phyloP scores from a whole-genome alignment of 352 stramenopile species.

The Phytophthora fragariae region DNA sequence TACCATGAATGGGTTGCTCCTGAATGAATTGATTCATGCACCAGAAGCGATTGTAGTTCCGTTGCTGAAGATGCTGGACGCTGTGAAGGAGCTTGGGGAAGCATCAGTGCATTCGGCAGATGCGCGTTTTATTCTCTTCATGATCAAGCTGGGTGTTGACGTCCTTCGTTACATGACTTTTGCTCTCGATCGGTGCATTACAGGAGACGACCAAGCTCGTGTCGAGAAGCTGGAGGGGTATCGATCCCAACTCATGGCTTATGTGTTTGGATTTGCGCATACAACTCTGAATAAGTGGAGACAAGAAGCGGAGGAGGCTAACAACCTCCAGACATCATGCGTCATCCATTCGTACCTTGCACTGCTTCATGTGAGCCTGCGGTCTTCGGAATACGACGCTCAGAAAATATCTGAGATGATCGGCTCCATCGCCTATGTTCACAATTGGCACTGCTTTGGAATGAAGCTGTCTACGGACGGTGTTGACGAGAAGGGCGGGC shows the following conservation, averaged over 20 bases:
- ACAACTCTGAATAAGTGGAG: conserved; percentile 83
- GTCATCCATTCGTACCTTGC: conserved; percentile 88
- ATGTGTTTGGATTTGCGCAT: conserved; percentile 76
- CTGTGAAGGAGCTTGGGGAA: conserved; percentile 82
- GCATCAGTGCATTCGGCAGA: conserved; percentile 85
- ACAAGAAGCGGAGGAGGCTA: conserved; percentile 67
- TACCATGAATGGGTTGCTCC: conserved; percentile 96
- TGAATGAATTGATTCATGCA: conserved; percentile 98
- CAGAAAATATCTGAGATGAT: conserved; percentile 77
- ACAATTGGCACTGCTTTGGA: conserved; percentile 93
- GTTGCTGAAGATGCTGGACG: conserved; percentile 84
- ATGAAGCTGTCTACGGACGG: conserved; percentile 79
- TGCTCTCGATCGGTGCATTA: conserved; percentile 59
- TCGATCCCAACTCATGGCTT: conserved; percentile 62
- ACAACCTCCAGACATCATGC: conserved; percentile 84
- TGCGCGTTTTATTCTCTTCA: conserved; percentile 88
- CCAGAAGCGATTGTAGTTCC: conserved; percentile 88
- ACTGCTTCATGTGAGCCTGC: conserved; percentile 76
- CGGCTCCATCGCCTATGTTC: conserved; percentile 86
- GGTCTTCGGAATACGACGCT: conserved; percentile 68
- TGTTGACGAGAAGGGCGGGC: conserved; percentile 45
- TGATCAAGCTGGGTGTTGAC: conserved; percentile 87
- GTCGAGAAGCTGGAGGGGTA: conserved; percentile 55
- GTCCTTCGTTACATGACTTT: conserved; percentile 84
- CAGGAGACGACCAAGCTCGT: conserved; percentile 43